Base-by-base conservation (phyloP, 169 alveolate genomes). In the Plasmodium billcollinsi region DNA sequence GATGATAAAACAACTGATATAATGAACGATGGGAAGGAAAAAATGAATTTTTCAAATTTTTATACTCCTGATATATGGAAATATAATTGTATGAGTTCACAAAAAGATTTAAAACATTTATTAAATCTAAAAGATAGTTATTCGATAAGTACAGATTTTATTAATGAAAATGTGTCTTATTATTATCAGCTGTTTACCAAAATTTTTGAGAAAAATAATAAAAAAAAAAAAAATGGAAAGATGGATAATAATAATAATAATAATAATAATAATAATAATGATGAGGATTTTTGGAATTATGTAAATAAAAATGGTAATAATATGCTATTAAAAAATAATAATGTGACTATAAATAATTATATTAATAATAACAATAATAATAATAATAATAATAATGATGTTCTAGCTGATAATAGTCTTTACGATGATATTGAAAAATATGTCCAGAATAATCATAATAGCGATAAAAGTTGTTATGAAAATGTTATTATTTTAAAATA, bases 61-160 rank as follows among this genome's bases (percentile, higher is more conserved):
- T 59, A 86, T 12, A 59, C 4, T 7, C 92, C 92, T 5, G 74
- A 59, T 39, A 47, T 74, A 20, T 86, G 92, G 92, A 86, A 52
- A 65, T 86, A 71, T 18, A 86, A 86, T 24, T 71, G 88, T n/a
- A 86, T 86, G 92, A 86, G 88, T 33, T 58, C 92, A 4, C 56
- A 66, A 18, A 86, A 86, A 20, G 92, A 86, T 43, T 49, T 33
- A 14, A 86, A 86, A 39, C 58, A 86, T 71, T 52, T 86, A 18
- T 59, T 59, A 59, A 61, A 72, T 15, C 26, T 61, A n/a, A 86
- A 72, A 65, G 59, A 72, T 72, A 86, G 39, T 18, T 86, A 86
- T 24, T 59, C 74, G 11, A 54, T 86, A 15, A 86, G 92, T 49
- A 29, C 74, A 1, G 15, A n/a, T 6, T 86, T 45, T 39, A 61